Evolutionary conservation across 257 asterid species (phyloP), one percentile per base, ranked within the genome.

Genomic region (Mitragyna speciosa): DNA sequence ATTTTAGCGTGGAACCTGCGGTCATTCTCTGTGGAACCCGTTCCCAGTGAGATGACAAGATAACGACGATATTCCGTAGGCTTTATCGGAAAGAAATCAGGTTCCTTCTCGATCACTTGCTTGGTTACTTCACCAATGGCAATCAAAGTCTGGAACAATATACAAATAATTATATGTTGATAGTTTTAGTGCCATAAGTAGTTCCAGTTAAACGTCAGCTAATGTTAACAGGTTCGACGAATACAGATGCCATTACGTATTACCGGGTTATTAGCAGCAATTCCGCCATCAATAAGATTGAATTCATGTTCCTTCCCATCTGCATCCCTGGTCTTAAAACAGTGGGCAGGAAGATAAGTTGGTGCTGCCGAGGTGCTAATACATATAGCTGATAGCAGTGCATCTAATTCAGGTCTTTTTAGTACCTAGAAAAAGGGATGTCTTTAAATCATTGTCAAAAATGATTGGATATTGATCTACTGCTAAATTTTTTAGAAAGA

Each of bases 261-360:
- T 87, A 91, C 95, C 80, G 97, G 97, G 75, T 92, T 92, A 79
- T 86, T 87, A 45, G 92, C 94, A 9, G 83, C 90, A 12, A 90
- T 79, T 11, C 95, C 95, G 9, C 97, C 97, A 67, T 92, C 97
- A 9, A 92, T 63, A 59, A 90, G 92, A 84, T 90, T 84, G 86
- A 85, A 92, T 63, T 88, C 78, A 2, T 45, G 43, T 14, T 75
- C 76, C 1, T 66, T 19, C 20, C 87, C 89, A 24, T 83, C 30
- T 43, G 79, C 82, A 79, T 86, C 82, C 7, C 71, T 22, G 84
- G 79, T 90, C 76, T 83, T 87, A 61, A 92, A 92, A 75, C 80
- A 80, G 64, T 92, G 52, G 26, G 95, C 84, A 26, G 97, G 97
- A 73, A 91, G 66, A 65, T 26, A 72, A 0, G 90, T 85, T 2